A percentile compares a stretch with the other conserved stretches of the same genome.
Conservation (phyloP, 257 asterid genomes). For the Capsicum baccatum region DNA sequence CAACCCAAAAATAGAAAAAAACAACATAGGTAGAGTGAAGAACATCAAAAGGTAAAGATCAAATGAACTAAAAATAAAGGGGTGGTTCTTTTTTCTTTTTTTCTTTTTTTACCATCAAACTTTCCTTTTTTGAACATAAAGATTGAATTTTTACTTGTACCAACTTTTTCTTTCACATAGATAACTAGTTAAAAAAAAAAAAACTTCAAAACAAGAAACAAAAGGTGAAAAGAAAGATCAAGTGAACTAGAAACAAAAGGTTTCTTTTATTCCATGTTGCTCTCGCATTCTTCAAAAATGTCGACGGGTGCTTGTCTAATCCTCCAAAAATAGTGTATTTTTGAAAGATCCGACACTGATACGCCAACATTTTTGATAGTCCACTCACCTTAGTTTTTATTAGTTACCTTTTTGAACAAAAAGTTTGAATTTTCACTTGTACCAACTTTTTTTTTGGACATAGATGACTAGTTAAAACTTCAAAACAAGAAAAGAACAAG, state of each 20-base stretch:
- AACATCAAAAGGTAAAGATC: constrained; percentile 31
- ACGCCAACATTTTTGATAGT: too few species aligned
- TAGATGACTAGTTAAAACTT: constrained; percentile 23
- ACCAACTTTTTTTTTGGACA: constrained; percentile 33
- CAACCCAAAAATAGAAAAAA: constrained; percentile 21
- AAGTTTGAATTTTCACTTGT: constrained; percentile 44
- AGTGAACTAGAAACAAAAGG: too few species aligned
- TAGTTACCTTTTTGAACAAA: constrained; percentile 31
- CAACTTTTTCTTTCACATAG: constrained; percentile 35
- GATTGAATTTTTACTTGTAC: constrained; percentile 41
- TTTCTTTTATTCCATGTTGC: too few species aligned
- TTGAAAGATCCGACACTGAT: too few species aligned
- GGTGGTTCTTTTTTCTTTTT: background rate
- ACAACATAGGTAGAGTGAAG: constrained; percentile 32
- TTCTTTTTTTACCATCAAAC: constrained; percentile 19
- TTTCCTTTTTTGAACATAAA: constrained; percentile 37
- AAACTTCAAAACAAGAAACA: constrained; percentile 34
- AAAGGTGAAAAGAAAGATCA: constrained; percentile 2
- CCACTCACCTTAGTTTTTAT: background rate
- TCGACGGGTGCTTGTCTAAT: too few species aligned
- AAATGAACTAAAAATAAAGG: constrained; percentile 32
- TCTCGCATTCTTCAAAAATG: too few species aligned
- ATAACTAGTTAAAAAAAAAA: constrained; percentile 3
- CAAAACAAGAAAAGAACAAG: constrained; percentile 33
- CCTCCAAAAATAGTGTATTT: too few species aligned